These are phyloP conservation scores for Azolla pinnata DNA, from an alignment of 75 land plant genomes.

Conservation along the genomic window DNA sequence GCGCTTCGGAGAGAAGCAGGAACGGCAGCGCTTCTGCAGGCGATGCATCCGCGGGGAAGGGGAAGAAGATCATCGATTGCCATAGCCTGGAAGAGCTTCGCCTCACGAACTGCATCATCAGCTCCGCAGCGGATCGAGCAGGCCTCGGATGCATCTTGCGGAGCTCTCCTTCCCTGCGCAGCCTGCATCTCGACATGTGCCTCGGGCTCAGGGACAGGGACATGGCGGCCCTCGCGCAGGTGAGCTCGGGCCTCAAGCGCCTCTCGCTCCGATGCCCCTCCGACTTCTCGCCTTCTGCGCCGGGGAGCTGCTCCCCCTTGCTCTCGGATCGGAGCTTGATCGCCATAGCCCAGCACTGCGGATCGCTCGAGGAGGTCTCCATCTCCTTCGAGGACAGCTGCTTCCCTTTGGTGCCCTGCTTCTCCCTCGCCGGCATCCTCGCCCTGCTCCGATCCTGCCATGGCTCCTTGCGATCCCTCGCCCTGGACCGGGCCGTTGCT, in stretches of 20 bases:
- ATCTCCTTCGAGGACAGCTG: slow-evolving; percentile 50
- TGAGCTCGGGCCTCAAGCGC: slow-evolving; percentile 38
- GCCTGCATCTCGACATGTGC: slow-evolving; percentile 67
- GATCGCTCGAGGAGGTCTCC: slow-evolving; percentile 39
- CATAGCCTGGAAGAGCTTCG: slow-evolving; percentile 49
- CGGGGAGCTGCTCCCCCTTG: slow-evolving; percentile 25
- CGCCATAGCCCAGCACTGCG: slow-evolving; percentile 47
- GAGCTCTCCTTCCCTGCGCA: slow-evolving; percentile 40
- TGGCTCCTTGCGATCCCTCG: slow-evolving; percentile 21
- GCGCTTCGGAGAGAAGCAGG: no score
- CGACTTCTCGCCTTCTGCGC: slow-evolving; percentile 32
- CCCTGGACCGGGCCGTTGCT: slow-evolving; percentile 39
- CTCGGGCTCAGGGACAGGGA: slow-evolving; percentile 61
- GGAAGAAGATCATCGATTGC: slow-evolving; percentile 35
- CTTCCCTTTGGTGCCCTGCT: slow-evolving; percentile 43
- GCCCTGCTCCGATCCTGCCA: slow-evolving; percentile 45
- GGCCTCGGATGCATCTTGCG: slow-evolving; percentile 56
- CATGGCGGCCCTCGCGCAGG: slow-evolving; percentile 34
- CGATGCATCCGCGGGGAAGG: no score
- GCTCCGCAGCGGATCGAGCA: slow-evolving; percentile 48
- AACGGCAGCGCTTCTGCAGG: no score
- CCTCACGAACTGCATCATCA: slow-evolving; percentile 57
- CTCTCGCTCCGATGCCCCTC: slow-evolving; percentile 55
- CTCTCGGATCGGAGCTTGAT: slow-evolving; percentile 52
- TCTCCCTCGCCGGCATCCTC: slow-evolving; percentile 39